These are phyloP conservation scores for Wilhelminamyces savonicus DNA, from an alignment of 805 yeast genomes.

Conservation along the genomic window DNA sequence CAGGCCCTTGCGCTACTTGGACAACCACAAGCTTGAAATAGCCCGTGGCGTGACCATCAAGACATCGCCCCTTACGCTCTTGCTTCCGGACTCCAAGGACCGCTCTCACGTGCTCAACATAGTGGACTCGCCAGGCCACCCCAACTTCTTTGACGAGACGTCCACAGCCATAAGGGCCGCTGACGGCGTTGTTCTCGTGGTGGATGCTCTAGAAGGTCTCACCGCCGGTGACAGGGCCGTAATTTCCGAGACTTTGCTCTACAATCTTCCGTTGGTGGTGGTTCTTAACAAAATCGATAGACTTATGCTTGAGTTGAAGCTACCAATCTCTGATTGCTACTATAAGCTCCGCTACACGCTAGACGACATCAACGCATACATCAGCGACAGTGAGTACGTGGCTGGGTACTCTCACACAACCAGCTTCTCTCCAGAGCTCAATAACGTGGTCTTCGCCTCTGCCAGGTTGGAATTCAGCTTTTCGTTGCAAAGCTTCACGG, in stretches of 20 bases:
- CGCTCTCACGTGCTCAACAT: slow-evolving; percentile 58
- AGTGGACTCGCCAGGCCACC: slow-evolving; percentile 90
- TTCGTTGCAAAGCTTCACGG: slow-evolving; percentile 59
- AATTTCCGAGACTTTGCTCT: slow-evolving; percentile 45
- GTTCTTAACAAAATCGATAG: slow-evolving; percentile 82
- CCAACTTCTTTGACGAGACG: slow-evolving; percentile 73
- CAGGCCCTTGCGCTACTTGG: slow-evolving; percentile 59
- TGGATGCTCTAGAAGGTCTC: slow-evolving; percentile 86
- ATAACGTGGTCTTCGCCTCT: slow-evolving; percentile 74
- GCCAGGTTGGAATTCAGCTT: slow-evolving; percentile 57
- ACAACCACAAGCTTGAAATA: slow-evolving; percentile 62
- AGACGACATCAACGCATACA: slow-evolving; percentile 55
- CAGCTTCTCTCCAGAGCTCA: slow-evolving; percentile 51
- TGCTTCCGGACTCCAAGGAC: slow-evolving; percentile 44
- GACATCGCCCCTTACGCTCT: slow-evolving; percentile 52
- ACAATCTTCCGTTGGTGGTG: slow-evolving; percentile 48
- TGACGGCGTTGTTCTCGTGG: slow-evolving; percentile 63
- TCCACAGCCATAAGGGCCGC: slow-evolving; percentile 48
- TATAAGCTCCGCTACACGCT: slow-evolving; percentile 57
- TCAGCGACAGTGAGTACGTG: slow-evolving; percentile 28
- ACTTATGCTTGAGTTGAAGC: slow-evolving; percentile 67
- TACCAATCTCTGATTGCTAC: slow-evolving; percentile 71
- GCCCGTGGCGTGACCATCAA: slow-evolving; percentile 67
- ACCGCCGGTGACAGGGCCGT: slow-evolving; percentile 46
- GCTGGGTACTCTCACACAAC: slow-evolving; percentile 18